These are phyloP conservation scores for Solanum hybrid DNA, from an alignment of 305 asterid species.

Conservation along the genomic window DNA sequence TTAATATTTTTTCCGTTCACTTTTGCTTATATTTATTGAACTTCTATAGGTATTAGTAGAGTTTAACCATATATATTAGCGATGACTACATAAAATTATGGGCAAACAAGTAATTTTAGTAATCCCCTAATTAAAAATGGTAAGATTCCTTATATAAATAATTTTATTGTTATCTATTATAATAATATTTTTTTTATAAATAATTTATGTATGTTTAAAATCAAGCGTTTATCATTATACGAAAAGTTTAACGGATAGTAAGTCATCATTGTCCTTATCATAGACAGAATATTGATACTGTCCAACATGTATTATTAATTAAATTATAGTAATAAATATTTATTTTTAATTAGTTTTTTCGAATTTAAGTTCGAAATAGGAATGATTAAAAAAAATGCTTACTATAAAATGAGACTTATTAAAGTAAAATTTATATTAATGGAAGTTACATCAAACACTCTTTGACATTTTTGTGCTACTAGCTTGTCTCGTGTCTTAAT, in stretches of 20 bases:
- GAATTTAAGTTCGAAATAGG: neutral
- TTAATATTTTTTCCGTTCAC: neutral
- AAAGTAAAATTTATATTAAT: neutral
- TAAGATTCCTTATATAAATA: neutral
- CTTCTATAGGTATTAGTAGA: neutral
- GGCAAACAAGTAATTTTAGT: neutral
- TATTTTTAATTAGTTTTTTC: neutral
- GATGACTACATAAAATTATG: neutral
- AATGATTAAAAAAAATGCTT: neutral
- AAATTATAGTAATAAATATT: neutral
- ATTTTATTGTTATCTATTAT: neutral
- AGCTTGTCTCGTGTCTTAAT: neutral
- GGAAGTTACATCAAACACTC: neutral
- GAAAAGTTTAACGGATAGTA: too few relatives aligned
- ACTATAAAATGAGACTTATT: too few relatives aligned
- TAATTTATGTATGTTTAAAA: too few relatives aligned
- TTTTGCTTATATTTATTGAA: neutral
- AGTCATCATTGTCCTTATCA: too few relatives aligned
- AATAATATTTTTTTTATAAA: too few relatives aligned
- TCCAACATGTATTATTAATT: neutral
- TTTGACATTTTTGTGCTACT: neutral
- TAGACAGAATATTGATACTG: accelerated
- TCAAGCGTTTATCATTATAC: accelerated
- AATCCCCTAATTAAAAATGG: neutral
- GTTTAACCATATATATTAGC: neutral